phyloP scores from a whole-genome alignment of 805 yeast species.

The Lipomyces anomalus region DNA sequence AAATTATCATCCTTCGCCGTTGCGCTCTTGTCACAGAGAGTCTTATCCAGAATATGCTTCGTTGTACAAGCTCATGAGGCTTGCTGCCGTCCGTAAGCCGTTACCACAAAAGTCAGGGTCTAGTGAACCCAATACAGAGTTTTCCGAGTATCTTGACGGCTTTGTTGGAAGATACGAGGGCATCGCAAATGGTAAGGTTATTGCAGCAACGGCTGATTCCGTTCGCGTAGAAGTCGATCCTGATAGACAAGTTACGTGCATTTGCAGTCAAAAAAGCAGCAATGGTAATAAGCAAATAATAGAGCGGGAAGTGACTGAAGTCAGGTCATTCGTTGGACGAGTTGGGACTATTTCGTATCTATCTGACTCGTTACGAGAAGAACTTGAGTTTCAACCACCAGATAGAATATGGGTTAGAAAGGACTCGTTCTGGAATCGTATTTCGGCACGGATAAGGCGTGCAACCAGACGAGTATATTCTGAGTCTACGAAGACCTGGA shows the following conservation, averaged over 20 bases:
- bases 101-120: slow-evolving; percentile 25
- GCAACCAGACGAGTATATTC: too few species aligned
- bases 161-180: slow-evolving; percentile 17
- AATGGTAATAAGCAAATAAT: slow-evolving; percentile 2
- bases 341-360: slow-evolving; percentile 30
- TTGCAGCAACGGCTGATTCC: slow-evolving; percentile 3
- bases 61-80: slow-evolving; percentile 28
- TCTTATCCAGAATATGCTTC: slow-evolving; percentile 33
- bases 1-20: slow-evolving; percentile 25
- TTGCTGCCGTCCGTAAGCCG: slow-evolving; percentile 21
- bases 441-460: not conserved
- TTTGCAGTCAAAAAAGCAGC: not conserved
- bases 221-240: not conserved
- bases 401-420: slow-evolving; percentile 19
- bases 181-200: slow-evolving; percentile 10
- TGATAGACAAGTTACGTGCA: not conserved
- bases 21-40: slow-evolving; percentile 29
- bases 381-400: slow-evolving; percentile 12
- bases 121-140: slow-evolving; percentile 12
- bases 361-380: slow-evolving; percentile 18
- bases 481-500: too few species aligned
- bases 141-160: slow-evolving; percentile 2
- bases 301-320: slow-evolving; percentile 10
- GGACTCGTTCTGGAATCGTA: slow-evolving; percentile 10
- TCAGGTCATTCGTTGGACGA: slow-evolving; percentile 30